phyloP scores from a whole-genome alignment of 2,329 filamentous ascomycete genomes.

The Graphilbum sp. region DNA sequence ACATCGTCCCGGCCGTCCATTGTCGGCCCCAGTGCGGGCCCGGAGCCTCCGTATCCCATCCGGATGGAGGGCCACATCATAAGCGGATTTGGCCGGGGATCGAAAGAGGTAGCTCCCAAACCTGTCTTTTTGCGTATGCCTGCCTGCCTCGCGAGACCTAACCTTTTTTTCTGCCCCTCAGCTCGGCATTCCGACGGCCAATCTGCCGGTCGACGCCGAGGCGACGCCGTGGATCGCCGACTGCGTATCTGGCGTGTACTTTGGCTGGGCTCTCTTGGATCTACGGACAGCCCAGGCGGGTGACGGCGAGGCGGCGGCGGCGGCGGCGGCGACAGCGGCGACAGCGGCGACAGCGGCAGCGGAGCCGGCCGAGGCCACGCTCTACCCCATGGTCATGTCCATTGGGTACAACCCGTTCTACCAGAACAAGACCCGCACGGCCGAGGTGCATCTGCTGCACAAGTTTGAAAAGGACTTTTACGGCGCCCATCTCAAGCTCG shows the following conservation, averaged over 20 bases:
- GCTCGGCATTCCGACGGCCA: conserved; percentile 94
- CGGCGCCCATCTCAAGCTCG: conserved; percentile 57
- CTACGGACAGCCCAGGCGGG: conserved; percentile 31
- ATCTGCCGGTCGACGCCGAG: conserved; percentile 58
- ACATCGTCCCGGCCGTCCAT: conserved; percentile 42
- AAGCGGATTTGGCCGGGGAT: conserved; percentile 83
- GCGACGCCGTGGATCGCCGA: conserved; percentile 42
- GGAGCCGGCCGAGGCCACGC: conserved; percentile 14
- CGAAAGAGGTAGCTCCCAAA: conserved; percentile 57
- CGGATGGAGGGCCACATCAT: conserved; percentile 76
- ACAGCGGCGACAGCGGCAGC: conserved; percentile 4
- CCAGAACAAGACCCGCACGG: conserved; percentile 72
- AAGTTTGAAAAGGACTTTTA: conserved; percentile 73
- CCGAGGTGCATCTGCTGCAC: conserved; percentile 82
- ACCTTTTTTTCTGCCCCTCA: too few species aligned
- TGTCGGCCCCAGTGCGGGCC: conserved; percentile 58
- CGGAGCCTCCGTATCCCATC: conserved; percentile 65
- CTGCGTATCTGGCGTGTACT: conserved; percentile 74
- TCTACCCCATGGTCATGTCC: conserved; percentile 82
- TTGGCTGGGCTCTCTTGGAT: conserved; percentile 69
- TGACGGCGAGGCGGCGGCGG: conserved; percentile 17
- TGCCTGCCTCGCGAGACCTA: too few species aligned
- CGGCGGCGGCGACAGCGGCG: conserved; percentile 16
- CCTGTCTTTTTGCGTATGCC: not conserved
- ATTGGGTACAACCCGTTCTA: conserved; percentile 98